Base-by-base conservation (phyloP, 495 filamentous ascomycete genomes). In the Evernia prunastri region DNA sequence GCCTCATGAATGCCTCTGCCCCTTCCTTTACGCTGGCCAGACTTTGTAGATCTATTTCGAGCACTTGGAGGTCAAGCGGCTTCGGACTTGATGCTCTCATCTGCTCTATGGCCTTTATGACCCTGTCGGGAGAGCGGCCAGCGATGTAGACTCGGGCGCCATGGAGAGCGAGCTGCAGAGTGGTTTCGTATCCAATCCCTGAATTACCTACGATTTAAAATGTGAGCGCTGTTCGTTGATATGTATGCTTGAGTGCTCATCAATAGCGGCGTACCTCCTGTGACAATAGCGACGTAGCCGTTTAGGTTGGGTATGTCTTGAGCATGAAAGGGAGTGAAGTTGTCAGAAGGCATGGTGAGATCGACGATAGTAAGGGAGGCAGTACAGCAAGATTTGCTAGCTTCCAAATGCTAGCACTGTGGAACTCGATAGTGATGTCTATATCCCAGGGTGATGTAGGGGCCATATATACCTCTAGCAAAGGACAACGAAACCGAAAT, bases 101-200 rank as follows among this genome's bases (percentile, higher is more conserved):
- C 31, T 63, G 61, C 58, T 69, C 56, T 51, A 79, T 78, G 43
- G 79, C 75, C 45, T 61, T 67, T 25, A 56, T 66, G 43, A 70
- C 76, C 54, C 78, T 77, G 59, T 72, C 65, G 17, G 60, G 25
- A 53, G 72, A 74, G 36, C 79, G 72, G 18, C 74, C 70, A 27
- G 75, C 70, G 60, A 80, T 71, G 67, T 80, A 79, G 42, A 81
- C 77, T 53, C 75, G 72, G 29, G 73, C 78, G 56, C 74, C 73
- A 45, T 75, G 76, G 36, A 69, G 53, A 57, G 76, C 77, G 40
- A 79, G 70, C 8, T 72, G 72, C 27, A 72, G 66, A 27, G 72
- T 73, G 29, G 77, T 80, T 49, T 72, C 60, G 45, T 77, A 77
- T 29, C 76, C 71, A 6, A 63, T 63, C 1, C 56, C 65, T 27